Evolutionary conservation across 805 yeast species (phyloP).

Genomic region (Tetrapisispora taiwanensis): DNA sequence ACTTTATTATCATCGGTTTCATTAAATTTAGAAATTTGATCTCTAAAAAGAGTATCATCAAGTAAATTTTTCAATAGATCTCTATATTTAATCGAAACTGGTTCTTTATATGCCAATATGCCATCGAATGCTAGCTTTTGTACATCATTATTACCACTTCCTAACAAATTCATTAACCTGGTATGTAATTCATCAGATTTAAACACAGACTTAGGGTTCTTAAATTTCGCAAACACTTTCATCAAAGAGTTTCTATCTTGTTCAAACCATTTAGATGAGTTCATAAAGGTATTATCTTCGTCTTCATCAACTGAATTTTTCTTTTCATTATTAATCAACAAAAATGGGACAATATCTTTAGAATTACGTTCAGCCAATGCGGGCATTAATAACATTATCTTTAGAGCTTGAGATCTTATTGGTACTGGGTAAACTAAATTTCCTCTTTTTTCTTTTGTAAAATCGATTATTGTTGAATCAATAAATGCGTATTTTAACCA

Average conservation of each 20-base stretch:
- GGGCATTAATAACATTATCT: slow-evolving; percentile 50
- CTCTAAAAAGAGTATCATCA: slow-evolving; percentile 77
- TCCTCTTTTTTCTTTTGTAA: slow-evolving; percentile 31
- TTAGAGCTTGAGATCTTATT: slow-evolving; percentile 47
- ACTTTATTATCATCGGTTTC: slow-evolving; percentile 37
- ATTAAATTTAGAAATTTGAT: slow-evolving; percentile 63
- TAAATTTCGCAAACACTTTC: slow-evolving; percentile 54
- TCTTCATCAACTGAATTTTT: slow-evolving; percentile 11
- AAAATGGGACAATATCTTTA: slow-evolving; percentile 44
- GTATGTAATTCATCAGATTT: slow-evolving; percentile 44
- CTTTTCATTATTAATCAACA: slow-evolving; percentile 30
- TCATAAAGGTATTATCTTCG: slow-evolving; percentile 1
- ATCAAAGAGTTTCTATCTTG: slow-evolving; percentile 50
- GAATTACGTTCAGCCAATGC: slow-evolving; percentile 59
- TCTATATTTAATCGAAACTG: slow-evolving; percentile 51
- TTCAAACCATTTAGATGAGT: slow-evolving; percentile 32
- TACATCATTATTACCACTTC: slow-evolving; percentile 48
- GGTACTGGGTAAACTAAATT: slow-evolving; percentile 33
- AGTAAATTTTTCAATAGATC: slow-evolving; percentile 65
- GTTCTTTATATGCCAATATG: slow-evolving; percentile 52
- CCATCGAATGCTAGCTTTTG: slow-evolving; percentile 69
- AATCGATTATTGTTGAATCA: slow-evolving; percentile 31
- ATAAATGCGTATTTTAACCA: slow-evolving; percentile 30
- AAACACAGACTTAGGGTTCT: slow-evolving; percentile 45
- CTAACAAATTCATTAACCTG: slow-evolving; percentile 45